These are phyloP conservation scores for Chaetomium sp. DNA, from an alignment of 2,329 filamentous ascomycete genomes.

Conservation along the genomic window DNA sequence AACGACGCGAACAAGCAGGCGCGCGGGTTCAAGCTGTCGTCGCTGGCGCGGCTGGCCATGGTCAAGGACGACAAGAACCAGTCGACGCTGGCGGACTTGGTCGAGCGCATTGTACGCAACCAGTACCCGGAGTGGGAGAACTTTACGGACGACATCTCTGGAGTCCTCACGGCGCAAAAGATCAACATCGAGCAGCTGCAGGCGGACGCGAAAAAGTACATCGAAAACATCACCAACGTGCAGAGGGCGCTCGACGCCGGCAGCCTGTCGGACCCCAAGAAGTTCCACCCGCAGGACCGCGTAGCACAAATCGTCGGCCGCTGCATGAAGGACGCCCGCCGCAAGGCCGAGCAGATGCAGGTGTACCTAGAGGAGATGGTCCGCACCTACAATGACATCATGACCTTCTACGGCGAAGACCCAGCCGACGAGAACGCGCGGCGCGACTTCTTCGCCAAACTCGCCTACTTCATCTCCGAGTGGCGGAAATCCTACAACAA, in stretches of 20 bases:
- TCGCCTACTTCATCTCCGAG: slow-evolving; percentile 81
- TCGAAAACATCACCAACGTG: slow-evolving; percentile 89
- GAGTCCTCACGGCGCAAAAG: slow-evolving; percentile 75
- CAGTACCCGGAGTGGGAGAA: slow-evolving; percentile 95
- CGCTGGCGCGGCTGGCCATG: slow-evolving; percentile 87
- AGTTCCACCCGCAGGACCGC: slow-evolving; percentile 95
- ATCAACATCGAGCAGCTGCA: slow-evolving; percentile 92
- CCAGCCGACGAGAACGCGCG: slow-evolving; percentile 84
- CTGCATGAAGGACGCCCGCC: slow-evolving; percentile 90
- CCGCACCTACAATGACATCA: slow-evolving; percentile 87
- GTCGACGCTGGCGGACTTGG: slow-evolving; percentile 88
- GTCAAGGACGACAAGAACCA: slow-evolving; percentile 99
- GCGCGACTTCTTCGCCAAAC: slow-evolving; percentile 90
- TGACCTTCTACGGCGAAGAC: slow-evolving; percentile 95
- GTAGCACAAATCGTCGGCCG: slow-evolving; percentile 87
- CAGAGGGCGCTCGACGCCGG: slow-evolving; percentile 88
- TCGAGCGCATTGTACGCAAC: slow-evolving; percentile 91
- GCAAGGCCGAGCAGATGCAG: slow-evolving; percentile 93
- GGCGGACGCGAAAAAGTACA: slow-evolving; percentile 81
- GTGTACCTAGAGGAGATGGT: slow-evolving; percentile 91
- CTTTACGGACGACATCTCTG: slow-evolving; percentile 76
- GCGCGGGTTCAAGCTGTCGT: slow-evolving; percentile 94
- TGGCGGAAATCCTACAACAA: slow-evolving; percentile 97
- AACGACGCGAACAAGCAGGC: slow-evolving; percentile 99
- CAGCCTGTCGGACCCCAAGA: slow-evolving; percentile 92